phyloP scores from a whole-genome alignment of 2,329 filamentous ascomycete genomes.

The Colletotrichum agaves region DNA sequence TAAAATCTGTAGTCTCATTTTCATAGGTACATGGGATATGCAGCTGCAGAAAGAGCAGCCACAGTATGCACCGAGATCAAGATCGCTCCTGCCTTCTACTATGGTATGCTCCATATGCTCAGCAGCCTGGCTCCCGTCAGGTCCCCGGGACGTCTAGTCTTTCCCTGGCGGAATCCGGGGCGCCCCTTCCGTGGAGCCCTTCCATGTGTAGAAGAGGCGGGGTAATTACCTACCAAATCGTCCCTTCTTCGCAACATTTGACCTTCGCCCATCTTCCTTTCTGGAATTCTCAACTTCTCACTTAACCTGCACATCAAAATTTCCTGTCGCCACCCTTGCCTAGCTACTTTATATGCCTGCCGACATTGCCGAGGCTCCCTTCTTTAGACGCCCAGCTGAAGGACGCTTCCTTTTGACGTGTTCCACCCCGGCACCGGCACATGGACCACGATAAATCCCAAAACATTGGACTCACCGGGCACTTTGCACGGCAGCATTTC shows the following conservation, averaged over 20 bases:
- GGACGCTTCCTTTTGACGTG: background rate
- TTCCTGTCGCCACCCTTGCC: background rate
- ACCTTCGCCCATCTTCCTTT: background rate
- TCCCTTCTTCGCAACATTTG: no score
- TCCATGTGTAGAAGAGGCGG: background rate
- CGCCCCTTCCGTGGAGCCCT: background rate
- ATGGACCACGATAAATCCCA: conserved; percentile 25
- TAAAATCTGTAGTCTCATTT: no score
- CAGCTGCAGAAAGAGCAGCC: no score
- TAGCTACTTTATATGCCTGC: background rate
- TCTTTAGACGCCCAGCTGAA: background rate
- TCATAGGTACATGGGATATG: no score
- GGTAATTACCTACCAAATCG: background rate
- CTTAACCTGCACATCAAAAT: background rate
- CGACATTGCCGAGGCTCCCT: conserved; percentile 4
- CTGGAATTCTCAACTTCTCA: background rate
- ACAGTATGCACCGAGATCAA: no score
- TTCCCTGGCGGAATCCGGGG: background rate
- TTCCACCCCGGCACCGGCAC: conserved; percentile 7
- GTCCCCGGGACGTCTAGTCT: background rate
- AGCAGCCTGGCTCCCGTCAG: no score
- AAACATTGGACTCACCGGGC: conserved; percentile 37
- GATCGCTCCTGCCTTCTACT: no score
- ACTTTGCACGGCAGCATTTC: background rate
- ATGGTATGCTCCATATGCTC: no score